Conservation (phyloP, 2,329 filamentous ascomycete species). For the Cercospora janseana region DNA sequence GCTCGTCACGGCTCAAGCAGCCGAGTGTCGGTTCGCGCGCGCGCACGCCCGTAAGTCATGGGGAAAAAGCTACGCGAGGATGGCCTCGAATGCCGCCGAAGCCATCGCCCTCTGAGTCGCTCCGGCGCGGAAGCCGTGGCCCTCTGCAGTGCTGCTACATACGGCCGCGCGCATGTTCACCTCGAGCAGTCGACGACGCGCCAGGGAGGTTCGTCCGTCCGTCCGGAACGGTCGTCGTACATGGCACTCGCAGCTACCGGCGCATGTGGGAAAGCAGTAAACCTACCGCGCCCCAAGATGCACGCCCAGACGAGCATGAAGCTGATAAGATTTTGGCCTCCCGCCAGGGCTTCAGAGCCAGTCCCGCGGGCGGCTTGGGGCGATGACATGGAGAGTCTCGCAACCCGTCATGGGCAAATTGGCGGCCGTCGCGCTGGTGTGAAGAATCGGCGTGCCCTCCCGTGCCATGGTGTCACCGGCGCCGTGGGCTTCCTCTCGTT, state of each 20-base stretch:
- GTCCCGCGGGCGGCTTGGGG: neutral
- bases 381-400: constrained; percentile 4
- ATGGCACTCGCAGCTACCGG: neutral
- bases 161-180: no score
- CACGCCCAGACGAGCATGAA: constrained; percentile 15
- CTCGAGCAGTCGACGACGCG: no score
- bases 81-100: constrained; percentile 1
- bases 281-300: constrained; percentile 14
- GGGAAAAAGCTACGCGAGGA: constrained; percentile 13
- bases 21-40: constrained; percentile 15
- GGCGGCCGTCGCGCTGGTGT: neutral
- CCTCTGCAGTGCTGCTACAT: no score
- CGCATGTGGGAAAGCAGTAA: constrained; percentile 13
- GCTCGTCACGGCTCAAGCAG: constrained; percentile 14
- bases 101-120: constrained; percentile 11
- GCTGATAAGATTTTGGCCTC: constrained; percentile 15
- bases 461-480: no score
- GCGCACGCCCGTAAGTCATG: constrained; percentile 17
- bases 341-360: constrained; percentile 13
- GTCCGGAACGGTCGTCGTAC: neutral
- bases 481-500: no score
- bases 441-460: neutral
- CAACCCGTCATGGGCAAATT: constrained; percentile 4
- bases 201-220: no score
- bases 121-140: no score